Evolutionary conservation across 805 yeast genomes (phyloP).

Genomic region (Lipomyces yamanashiensis): DNA sequence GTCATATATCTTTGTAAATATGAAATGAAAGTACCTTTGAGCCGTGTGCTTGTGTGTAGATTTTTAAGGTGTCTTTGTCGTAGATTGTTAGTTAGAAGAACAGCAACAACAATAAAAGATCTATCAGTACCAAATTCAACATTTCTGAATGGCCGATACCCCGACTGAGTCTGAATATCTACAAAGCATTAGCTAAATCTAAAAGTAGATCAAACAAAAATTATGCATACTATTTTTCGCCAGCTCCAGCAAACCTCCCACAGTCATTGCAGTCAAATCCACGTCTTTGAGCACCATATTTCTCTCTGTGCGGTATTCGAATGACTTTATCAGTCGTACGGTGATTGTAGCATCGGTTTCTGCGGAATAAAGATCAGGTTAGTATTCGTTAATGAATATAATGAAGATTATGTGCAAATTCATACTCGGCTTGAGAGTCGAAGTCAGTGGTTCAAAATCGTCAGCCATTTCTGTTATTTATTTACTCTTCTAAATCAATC

Average conservation of each 20-base stretch:
- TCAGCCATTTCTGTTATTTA: constrained; percentile 8
- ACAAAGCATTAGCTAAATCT: background rate
- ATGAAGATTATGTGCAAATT: constrained; percentile 13
- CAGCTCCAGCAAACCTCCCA: constrained; percentile 62
- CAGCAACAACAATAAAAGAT: background rate
- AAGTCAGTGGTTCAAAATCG: constrained; percentile 69
- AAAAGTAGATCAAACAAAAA: background rate
- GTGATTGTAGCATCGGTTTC: constrained; percentile 71
- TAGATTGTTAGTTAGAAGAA: background rate
- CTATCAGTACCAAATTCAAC: constrained; percentile 48
- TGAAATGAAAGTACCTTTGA: constrained; percentile 55
- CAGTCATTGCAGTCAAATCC: constrained; percentile 71
- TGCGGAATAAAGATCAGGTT: background rate
- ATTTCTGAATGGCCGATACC: constrained; percentile 79
- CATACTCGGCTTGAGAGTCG: constrained; percentile 70
- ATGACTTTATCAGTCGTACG: constrained; percentile 84
- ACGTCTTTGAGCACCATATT: constrained; percentile 71
- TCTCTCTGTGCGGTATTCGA: constrained; percentile 86
- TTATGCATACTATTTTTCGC: constrained; percentile 46
- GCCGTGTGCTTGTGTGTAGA: constrained; percentile 94
- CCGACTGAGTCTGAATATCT: constrained; percentile 61
- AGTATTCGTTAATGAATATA: background rate
- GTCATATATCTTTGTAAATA: background rate
- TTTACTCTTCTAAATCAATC: background rate
- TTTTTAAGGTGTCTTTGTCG: constrained; percentile 54